Conservation (phyloP, 331 rosid genomes). For the Malus hybrid region DNA sequence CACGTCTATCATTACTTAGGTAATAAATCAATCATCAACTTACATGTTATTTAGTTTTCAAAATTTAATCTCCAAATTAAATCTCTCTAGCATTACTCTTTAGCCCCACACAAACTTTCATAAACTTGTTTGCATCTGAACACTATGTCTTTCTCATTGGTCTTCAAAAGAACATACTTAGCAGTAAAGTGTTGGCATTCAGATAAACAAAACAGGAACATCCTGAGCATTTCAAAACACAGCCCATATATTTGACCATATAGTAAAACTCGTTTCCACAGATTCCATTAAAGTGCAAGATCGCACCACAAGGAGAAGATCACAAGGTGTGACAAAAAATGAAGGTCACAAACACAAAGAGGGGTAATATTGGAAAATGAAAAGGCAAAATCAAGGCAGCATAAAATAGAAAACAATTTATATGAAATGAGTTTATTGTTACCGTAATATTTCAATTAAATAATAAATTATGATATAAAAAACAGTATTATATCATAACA, state of each 20-base stretch:
- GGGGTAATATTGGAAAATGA: constrained; percentile 4
- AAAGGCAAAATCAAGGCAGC: neutral
- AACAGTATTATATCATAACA: no score
- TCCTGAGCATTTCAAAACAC: no score
- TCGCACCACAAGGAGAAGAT: neutral
- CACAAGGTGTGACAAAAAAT: neutral
- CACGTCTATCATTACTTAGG: no score
- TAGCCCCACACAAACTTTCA: neutral
- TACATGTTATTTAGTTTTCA: no score
- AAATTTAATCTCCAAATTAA: no score
- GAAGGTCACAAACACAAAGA: neutral
- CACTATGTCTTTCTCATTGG: neutral
- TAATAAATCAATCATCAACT: no score
- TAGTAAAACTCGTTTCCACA: neutral
- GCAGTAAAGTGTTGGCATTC: neutral
- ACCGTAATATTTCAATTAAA: no score
- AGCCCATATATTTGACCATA: constrained; percentile 6
- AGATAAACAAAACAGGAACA: neutral
- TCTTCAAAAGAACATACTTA: no score
- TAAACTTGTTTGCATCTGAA: neutral
- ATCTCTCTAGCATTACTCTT: no score
- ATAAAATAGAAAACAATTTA: neutral
- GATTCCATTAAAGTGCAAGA: neutral
- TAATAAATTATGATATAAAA: no score
- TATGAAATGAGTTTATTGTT: no score